Evolutionary conservation across 768 basidiomycete species (phyloP).

Genomic region (Boletellus ananiceps): DNA sequence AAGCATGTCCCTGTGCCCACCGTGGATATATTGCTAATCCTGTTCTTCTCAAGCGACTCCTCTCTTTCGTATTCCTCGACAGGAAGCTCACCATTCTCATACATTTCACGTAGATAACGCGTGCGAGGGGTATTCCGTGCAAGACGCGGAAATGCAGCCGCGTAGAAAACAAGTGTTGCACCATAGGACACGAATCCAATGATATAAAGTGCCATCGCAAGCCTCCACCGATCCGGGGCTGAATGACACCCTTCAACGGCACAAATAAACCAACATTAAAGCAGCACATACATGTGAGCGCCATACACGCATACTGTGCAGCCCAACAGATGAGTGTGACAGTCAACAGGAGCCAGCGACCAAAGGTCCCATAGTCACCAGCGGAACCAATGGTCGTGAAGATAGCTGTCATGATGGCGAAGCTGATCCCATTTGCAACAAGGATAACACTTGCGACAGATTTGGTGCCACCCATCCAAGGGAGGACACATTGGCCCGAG

Average conservation of each 20-base stretch:
- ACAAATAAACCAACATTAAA: not conserved
- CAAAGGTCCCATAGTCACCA: conserved; percentile 45
- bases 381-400: conserved; percentile 70
- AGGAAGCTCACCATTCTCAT: conserved; percentile 54
- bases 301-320: conserved; percentile 73
- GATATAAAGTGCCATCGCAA: conserved; percentile 77
- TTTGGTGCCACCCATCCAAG: conserved; percentile 72
- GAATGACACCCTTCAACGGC: not conserved
- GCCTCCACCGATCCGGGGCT: conserved; percentile 69
- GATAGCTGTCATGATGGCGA: conserved; percentile 74
- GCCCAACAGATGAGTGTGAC: conserved; percentile 76
- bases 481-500: conserved; percentile 73
- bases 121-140: conserved; percentile 72
- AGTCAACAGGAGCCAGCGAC: conserved; percentile 71
- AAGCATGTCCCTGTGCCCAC: conserved; percentile 35
- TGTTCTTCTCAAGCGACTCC: conserved; percentile 79
- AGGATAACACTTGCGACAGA: conserved; percentile 73
- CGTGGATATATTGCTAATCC: conserved; percentile 81
- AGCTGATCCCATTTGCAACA: conserved; percentile 70
- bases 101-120: conserved; percentile 48
- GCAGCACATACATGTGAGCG: conserved; percentile 53
- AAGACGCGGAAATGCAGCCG: conserved; percentile 73
- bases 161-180: conserved; percentile 77
- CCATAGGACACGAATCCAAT: conserved; percentile 76
- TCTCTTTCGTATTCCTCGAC: conserved; percentile 65